These are phyloP conservation scores for Xylariaceae sp. DNA, from an alignment of 2,329 filamentous ascomycete species.

Conservation along the genomic window DNA sequence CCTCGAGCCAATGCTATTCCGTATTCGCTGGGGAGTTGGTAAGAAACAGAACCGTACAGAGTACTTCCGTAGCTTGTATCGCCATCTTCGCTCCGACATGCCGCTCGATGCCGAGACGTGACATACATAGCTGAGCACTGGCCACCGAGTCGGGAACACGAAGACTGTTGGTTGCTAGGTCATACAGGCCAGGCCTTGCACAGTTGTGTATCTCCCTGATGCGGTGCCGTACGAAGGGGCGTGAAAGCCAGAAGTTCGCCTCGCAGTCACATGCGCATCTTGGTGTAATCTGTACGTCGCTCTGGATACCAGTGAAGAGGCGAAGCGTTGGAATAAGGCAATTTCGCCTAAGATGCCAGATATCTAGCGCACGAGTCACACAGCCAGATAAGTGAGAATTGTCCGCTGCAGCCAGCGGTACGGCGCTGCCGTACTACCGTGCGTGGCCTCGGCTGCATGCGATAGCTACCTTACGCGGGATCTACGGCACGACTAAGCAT, in stretches of 20 bases:
- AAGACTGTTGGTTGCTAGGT: not conserved
- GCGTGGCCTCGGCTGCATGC: conserved; percentile 6
- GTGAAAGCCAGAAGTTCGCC: not conserved
- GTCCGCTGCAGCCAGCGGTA: conserved; percentile 3
- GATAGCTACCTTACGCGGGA: conserved; percentile 5
- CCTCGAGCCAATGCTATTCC: conserved; percentile 9
- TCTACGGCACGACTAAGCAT: not conserved
- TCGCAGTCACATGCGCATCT: conserved; percentile 3
- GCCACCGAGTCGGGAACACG: not conserved
- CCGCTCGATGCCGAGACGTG: conserved; percentile 12
- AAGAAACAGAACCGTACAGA: no score
- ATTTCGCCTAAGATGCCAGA: conserved; percentile 2
- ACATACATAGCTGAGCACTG: not conserved
- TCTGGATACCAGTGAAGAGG: not conserved
- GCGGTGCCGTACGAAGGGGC: not conserved
- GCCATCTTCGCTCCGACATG: conserved; percentile 17
- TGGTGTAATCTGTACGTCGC: conserved; percentile 1
- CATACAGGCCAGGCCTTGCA: not conserved
- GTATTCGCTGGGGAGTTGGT: conserved; percentile 4
- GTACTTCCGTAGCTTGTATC: not conserved
- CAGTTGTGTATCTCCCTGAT: not conserved
- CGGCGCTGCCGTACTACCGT: conserved; percentile 2
- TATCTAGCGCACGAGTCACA: not conserved
- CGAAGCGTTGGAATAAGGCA: conserved; percentile 1
- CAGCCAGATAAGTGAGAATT: conserved; percentile 1